Percentiles rank a stretch among this genome's conserved stretches.
Conservation (phyloP, 345 rosid genomes). For the Dimocarpus longan region DNA sequence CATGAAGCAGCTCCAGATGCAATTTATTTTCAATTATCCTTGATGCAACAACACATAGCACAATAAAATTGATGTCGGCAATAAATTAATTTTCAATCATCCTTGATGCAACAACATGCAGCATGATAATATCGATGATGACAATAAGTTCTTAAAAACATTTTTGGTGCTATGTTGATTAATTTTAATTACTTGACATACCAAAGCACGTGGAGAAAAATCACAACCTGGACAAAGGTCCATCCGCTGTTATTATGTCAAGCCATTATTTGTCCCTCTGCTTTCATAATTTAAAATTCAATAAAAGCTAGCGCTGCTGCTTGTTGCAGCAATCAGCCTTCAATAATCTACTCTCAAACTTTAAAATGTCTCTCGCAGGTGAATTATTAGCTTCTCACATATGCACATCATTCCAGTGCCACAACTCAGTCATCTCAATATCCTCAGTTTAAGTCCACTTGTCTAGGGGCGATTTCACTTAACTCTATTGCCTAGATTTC, state of each 20-base stretch:
- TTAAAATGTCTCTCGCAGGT: background rate
- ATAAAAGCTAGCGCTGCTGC: background rate
- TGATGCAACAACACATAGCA: background rate
- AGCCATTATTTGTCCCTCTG: background rate
- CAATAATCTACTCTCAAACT: background rate
- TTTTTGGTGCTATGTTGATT: background rate
- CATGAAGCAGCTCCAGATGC: conserved; percentile 11
- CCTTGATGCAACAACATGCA: background rate
- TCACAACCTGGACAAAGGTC: background rate
- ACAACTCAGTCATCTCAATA: background rate
- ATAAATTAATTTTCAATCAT: conserved; percentile 11
- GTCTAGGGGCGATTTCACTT: background rate
- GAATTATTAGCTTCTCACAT: background rate
- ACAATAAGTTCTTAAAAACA: background rate
- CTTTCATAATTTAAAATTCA: background rate
- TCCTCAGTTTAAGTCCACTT: background rate
- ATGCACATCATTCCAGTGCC: background rate
- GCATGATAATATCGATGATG: background rate
- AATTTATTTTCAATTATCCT: conserved; percentile 18
- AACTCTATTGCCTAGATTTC: background rate
- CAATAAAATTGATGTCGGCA: background rate
- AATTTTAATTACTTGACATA: conserved; percentile 1
- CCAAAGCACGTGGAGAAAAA: background rate
- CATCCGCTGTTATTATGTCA: background rate
- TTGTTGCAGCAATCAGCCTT: conserved; percentile 3